Percentiles rank a stretch among this genome's conserved stretches.
These are phyloP conservation scores for Poa pratensis DNA, from an alignment of 176 grass and related monocot genomes.

Conservation along the genomic window DNA sequence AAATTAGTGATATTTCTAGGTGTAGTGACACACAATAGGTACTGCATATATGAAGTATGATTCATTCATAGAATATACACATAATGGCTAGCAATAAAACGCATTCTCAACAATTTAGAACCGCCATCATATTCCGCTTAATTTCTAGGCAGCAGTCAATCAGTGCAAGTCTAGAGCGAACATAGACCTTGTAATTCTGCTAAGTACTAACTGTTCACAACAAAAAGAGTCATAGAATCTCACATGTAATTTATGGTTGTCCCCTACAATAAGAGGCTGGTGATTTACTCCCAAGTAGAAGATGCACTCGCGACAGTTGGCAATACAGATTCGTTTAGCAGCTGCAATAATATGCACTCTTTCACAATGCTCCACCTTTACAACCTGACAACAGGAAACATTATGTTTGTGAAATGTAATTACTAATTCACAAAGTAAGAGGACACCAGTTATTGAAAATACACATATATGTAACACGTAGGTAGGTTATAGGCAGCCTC, in stretches of 20 bases:
- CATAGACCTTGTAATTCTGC: constrained; percentile 10
- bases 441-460: neutral
- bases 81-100: neutral
- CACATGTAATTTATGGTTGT: constrained; percentile 99
- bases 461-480: neutral
- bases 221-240: constrained; percentile 41
- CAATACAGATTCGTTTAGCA: constrained; percentile 89
- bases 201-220: constrained; percentile 25
- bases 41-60: neutral
- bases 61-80: neutral
- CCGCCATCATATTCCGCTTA: neutral
- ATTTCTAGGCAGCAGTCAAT: neutral
- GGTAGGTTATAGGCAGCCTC: neutral
- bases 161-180: neutral
- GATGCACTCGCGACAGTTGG: constrained; percentile 92
- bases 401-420: constrained; percentile 27
- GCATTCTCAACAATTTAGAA: neutral
- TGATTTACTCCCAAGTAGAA: constrained; percentile 96
- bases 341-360: constrained; percentile 95
- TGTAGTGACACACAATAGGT: neutral
- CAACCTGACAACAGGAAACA: constrained; percentile 58
- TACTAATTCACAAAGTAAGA: neutral
- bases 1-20: neutral
- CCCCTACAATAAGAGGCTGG: constrained; percentile 84
- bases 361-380: constrained; percentile 98